Evolutionary conservation across 495 filamentous ascomycete species (phyloP).

Genomic region (Penicillium longicatenatum): DNA sequence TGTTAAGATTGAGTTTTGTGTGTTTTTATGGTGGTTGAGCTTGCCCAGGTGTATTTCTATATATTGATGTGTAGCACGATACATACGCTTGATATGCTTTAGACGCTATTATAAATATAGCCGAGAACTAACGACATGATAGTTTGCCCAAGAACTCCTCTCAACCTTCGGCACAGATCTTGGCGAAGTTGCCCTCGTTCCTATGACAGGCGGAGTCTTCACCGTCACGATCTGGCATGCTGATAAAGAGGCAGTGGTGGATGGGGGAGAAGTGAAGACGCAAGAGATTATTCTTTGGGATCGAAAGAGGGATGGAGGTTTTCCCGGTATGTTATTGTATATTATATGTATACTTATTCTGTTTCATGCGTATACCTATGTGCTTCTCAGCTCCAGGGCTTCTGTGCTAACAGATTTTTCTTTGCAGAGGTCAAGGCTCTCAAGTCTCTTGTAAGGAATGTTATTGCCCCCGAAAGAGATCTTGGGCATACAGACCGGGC

Average conservation of each 20-base stretch:
- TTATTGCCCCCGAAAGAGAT: constrained; percentile 73
- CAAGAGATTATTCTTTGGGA: constrained; percentile 74
- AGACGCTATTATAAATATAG: too few species aligned
- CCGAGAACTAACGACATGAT: not conserved
- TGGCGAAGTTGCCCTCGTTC: constrained; percentile 89
- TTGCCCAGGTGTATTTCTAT: not conserved
- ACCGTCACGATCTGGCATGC: constrained; percentile 61
- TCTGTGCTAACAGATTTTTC: constrained; percentile 8
- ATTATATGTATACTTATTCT: not conserved
- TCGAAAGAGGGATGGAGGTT: constrained; percentile 83
- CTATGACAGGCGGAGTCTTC: constrained; percentile 83
- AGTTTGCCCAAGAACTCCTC: constrained; percentile 97
- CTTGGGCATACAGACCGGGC: constrained; percentile 80
- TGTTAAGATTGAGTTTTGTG: too few species aligned
- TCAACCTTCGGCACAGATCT: constrained; percentile 88
- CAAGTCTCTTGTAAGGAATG: constrained; percentile 85
- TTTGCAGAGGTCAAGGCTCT: constrained; percentile 75
- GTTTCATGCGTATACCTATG: too few species aligned
- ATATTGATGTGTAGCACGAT: not conserved
- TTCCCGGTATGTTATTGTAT: constrained; percentile 68
- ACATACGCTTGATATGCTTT: not conserved
- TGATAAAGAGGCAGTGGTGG: constrained; percentile 1
- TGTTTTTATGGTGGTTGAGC: too few species aligned
- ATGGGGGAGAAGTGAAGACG: constrained; percentile 16
- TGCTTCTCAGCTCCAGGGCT: constrained; percentile 7